Evolutionary conservation across 139 green algal species (phyloP).

Genomic region (Chlorella sp.): DNA sequence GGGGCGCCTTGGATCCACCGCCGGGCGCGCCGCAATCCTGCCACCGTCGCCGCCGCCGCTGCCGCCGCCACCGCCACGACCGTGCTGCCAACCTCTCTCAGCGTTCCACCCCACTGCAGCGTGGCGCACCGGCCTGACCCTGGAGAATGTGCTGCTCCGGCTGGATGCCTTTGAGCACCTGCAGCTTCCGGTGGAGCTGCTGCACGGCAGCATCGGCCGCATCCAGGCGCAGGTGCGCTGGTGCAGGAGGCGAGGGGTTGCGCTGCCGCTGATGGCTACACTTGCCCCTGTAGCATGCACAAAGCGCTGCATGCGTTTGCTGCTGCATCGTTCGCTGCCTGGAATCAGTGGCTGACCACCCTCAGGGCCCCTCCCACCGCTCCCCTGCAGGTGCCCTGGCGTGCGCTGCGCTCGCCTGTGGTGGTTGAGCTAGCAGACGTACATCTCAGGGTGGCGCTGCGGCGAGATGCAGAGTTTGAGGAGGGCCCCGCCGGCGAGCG

Average conservation of each 20-base stretch:
- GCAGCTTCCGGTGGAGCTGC: slow-evolving; percentile 58
- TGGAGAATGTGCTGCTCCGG: slow-evolving; percentile 63
- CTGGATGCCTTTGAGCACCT: slow-evolving; percentile 65
- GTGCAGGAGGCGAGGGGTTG: too few relatives aligned
- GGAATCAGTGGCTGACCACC: too few relatives aligned
- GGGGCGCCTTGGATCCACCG: not conserved
- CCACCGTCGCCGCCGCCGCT: not conserved
- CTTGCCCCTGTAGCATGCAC: too few relatives aligned
- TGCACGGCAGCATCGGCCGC: slow-evolving; percentile 47
- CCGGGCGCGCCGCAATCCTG: too few relatives aligned
- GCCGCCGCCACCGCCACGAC: not conserved
- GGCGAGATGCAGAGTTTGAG: slow-evolving; percentile 44
- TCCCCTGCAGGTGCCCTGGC: slow-evolving; percentile 48
- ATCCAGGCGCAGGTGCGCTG: slow-evolving; percentile 48
- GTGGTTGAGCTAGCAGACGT: slow-evolving; percentile 55
- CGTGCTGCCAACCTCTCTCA: not conserved
- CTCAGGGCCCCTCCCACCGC: too few relatives aligned
- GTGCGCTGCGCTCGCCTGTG: slow-evolving; percentile 47
- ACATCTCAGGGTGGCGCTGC: slow-evolving; percentile 21
- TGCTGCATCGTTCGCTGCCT: too few relatives aligned
- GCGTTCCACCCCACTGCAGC: slow-evolving; percentile 36
- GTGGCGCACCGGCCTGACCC: slow-evolving; percentile 59
- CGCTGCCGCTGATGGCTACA: too few relatives aligned
- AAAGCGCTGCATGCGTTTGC: not conserved
- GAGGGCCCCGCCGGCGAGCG: slow-evolving; percentile 37